These are phyloP conservation scores for Tricholoma matsutake DNA, from an alignment of 768 basidiomycete genomes.

Conservation along the genomic window DNA sequence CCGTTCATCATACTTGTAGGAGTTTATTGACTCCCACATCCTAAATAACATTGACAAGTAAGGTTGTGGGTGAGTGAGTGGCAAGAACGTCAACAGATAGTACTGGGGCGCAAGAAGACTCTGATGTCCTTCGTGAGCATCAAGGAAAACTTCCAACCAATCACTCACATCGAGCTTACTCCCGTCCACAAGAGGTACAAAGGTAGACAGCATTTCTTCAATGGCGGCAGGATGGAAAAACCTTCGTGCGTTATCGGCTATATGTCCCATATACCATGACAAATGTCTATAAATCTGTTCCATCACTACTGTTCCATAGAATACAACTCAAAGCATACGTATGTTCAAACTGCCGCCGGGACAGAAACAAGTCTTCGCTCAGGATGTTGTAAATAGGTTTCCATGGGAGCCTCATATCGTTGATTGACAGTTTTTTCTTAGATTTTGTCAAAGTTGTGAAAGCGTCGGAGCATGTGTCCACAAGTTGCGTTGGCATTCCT, in stretches of 20 bases:
- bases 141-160: neutral
- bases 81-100: constrained; percentile 83
- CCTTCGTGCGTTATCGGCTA: constrained; percentile 63
- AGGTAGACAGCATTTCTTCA: constrained; percentile 84
- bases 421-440: constrained; percentile 70
- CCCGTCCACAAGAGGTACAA: constrained; percentile 76
- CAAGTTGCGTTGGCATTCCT: constrained; percentile 67
- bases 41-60: constrained; percentile 84
- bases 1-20: constrained; percentile 86
- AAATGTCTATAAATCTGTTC: constrained; percentile 46
- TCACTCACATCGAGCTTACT: constrained; percentile 65
- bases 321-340: constrained; percentile 43
- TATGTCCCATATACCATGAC: constrained; percentile 75
- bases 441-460: constrained; percentile 59
- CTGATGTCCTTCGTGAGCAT: constrained; percentile 32
- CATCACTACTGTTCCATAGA: constrained; percentile 8
- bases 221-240: constrained; percentile 90
- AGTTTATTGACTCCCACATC: constrained; percentile 86
- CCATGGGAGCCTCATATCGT: constrained; percentile 83
- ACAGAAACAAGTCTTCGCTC: constrained; percentile 73
- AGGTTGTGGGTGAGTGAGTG: constrained; percentile 78
- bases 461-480: constrained; percentile 64
- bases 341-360: constrained; percentile 73
- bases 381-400: constrained; percentile 72
- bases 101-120: constrained; percentile 79